Evolutionary conservation across 441 rosid species (phyloP).

Genomic region (Erodium trifolium): DNA sequence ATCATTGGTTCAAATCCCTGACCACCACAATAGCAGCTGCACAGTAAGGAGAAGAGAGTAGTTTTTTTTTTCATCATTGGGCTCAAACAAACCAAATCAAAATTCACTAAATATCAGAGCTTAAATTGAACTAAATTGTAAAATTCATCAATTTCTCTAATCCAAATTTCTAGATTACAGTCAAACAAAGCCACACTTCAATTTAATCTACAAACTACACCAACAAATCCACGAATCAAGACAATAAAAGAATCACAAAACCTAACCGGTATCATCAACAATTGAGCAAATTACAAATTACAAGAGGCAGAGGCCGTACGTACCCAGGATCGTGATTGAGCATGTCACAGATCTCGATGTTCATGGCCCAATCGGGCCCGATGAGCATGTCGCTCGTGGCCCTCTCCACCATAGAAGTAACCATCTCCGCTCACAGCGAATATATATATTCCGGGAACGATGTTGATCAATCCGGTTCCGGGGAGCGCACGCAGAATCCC

Average conservation of each 20-base stretch:
- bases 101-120: not conserved
- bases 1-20: not conserved
- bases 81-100: not conserved
- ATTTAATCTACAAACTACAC: not conserved
- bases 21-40: not conserved
- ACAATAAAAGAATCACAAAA: not conserved
- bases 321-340: constrained; percentile 95
- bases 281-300: constrained; percentile 14
- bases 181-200: not conserved
- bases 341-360: constrained; percentile 98
- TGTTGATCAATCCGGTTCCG: no score
- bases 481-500: no score
- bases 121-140: not conserved
- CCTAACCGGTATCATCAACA: not conserved
- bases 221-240: not conserved
- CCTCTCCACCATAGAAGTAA: constrained; percentile 91
- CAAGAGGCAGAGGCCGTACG: not conserved
- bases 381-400: constrained; percentile 96
- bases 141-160: not conserved
- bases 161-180: not conserved
- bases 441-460: no score
- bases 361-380: constrained; percentile 99
- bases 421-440: constrained; percentile 45
- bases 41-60: not conserved
- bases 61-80: not conserved